These are phyloP conservation scores for Firmiana major DNA, from an alignment of 345 rosid species.

Conservation along the genomic window DNA sequence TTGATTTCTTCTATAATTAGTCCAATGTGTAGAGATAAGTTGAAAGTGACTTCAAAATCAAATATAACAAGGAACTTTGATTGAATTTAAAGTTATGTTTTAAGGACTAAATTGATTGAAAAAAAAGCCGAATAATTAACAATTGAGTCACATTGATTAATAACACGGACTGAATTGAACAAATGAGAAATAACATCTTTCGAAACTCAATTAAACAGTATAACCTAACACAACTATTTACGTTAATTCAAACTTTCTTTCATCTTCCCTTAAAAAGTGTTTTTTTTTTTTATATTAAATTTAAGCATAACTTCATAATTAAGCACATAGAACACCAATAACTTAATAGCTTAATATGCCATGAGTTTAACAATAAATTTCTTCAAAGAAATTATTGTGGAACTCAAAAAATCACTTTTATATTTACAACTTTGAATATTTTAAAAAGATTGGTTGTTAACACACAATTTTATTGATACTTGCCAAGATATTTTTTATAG, in stretches of 20 bases:
- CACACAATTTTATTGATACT: not conserved
- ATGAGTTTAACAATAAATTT: not conserved
- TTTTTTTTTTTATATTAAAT: not conserved
- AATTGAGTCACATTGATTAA: not conserved
- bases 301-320: not conserved
- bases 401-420: too few relatives aligned
- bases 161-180: not conserved
- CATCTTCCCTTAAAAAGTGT: not conserved
- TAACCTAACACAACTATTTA: constrained; percentile 3
- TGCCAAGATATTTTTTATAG: not conserved
- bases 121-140: not conserved
- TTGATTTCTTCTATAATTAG: not conserved
- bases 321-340: not conserved
- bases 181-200: not conserved
- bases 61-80: not conserved
- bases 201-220: not conserved
- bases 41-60: not conserved
- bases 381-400: not conserved
- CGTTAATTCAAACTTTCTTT: not conserved
- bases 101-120: too few relatives aligned
- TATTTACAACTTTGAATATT: too few relatives aligned
- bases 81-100: not conserved
- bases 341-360: not conserved
- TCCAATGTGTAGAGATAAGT: not conserved
- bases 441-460: too few relatives aligned